A percentile compares a stretch with the other conserved stretches of the same genome.
These are phyloP conservation scores for Saccharum spontaneum DNA, from an alignment of 176 grass and related monocot genomes.

Conservation along the genomic window DNA sequence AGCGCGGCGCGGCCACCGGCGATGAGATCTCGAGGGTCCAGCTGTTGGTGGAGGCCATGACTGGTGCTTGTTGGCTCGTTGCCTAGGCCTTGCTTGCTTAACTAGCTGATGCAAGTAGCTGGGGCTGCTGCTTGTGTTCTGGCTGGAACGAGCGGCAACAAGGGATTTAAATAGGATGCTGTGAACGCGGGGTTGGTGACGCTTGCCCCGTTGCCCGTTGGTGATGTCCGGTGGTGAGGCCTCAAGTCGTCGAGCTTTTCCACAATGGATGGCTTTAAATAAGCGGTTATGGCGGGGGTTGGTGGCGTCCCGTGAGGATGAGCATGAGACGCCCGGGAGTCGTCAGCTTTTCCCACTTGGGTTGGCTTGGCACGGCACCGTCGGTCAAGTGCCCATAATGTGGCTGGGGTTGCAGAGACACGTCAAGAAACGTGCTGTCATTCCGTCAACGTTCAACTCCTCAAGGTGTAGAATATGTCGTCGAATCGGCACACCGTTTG, in stretches of 20 bases:
- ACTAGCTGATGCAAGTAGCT: not conserved
- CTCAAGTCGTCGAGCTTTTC: no score
- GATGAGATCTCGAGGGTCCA: constrained; percentile 60
- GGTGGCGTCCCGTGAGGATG: constrained; percentile 5
- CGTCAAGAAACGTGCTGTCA: not conserved
- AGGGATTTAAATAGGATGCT: no score
- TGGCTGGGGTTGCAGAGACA: not conserved
- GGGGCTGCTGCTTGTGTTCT: not conserved
- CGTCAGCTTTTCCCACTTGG: not conserved
- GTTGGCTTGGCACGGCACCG: not conserved
- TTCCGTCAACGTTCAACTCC: not conserved
- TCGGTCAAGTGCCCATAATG: not conserved
- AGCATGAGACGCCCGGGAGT: not conserved
- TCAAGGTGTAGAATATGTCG: not conserved
- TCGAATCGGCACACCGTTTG: not conserved
- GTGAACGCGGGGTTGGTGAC: no score
- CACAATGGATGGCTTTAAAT: constrained; percentile 50
- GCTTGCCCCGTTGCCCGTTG: no score
- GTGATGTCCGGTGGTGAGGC: no score
- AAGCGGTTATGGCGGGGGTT: constrained; percentile 15
- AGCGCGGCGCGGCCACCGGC: constrained; percentile 44
- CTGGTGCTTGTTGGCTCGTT: no score
- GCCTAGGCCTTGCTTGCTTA: not conserved
- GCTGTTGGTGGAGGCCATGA: constrained; percentile 38
- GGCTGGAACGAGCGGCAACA: no score